Evolutionary conservation across 2,329 filamentous ascomycete species (phyloP).

Genomic region (Aspergillus sp.): DNA sequence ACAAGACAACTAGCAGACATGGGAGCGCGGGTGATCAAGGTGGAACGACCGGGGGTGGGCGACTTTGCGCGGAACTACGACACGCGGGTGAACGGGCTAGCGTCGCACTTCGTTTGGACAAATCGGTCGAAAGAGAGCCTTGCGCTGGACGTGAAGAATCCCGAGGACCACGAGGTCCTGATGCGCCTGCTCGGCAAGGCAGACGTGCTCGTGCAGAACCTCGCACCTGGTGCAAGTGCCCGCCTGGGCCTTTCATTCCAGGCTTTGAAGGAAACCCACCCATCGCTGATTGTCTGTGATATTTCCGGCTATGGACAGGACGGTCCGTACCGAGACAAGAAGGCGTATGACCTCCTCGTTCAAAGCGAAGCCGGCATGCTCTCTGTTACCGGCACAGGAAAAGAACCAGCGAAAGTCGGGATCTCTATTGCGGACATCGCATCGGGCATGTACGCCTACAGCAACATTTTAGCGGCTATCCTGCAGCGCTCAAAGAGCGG

Average conservation of each 20-base stretch:
- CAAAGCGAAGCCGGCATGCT: slow-evolving; percentile 57
- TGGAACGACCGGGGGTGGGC: slow-evolving; percentile 53
- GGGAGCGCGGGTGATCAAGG: slow-evolving; percentile 56
- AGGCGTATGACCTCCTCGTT: slow-evolving; percentile 57
- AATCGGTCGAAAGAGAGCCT: slow-evolving; percentile 57
- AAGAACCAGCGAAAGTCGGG: slow-evolving; percentile 51
- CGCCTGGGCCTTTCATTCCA: slow-evolving; percentile 52
- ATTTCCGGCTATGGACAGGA: slow-evolving; percentile 55
- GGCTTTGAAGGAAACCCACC: slow-evolving; percentile 42
- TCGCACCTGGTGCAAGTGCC: slow-evolving; percentile 51
- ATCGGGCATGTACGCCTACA: slow-evolving; percentile 55
- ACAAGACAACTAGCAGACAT: slow-evolving; percentile 56
- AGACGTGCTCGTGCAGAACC: slow-evolving; percentile 56
- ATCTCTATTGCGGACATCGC: slow-evolving; percentile 58
- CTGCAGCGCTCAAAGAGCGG: slow-evolving; percentile 49
- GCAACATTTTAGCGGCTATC: slow-evolving; percentile 52
- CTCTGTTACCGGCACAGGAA: slow-evolving; percentile 50
- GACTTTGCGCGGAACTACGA: slow-evolving; percentile 57
- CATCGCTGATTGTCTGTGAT: slow-evolving; percentile 53
- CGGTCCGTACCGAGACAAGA: slow-evolving; percentile 55
- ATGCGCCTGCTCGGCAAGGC: slow-evolving; percentile 46
- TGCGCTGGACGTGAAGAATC: slow-evolving; percentile 51
- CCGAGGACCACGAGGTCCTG: slow-evolving; percentile 45
- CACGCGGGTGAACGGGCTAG: slow-evolving; percentile 49
- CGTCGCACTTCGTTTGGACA: slow-evolving; percentile 58